phyloP scores from a whole-genome alignment of 805 yeast genomes.

The Candida glaebosa region DNA sequence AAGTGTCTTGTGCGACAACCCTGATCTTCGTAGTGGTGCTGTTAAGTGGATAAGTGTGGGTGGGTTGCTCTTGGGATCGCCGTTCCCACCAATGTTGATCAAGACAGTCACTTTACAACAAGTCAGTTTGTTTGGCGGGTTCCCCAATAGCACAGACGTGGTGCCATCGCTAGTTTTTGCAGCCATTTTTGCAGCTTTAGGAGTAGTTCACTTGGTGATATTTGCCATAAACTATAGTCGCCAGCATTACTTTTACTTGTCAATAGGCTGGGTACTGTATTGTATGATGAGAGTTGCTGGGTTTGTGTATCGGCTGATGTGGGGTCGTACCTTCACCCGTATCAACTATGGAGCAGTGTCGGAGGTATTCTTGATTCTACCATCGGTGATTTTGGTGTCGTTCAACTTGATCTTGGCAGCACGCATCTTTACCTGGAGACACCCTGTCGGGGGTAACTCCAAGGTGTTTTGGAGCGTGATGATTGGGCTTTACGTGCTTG shows the following conservation, averaged over 20 bases:
- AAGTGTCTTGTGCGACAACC: slow-evolving; percentile 25
- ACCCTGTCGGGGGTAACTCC: slow-evolving; percentile 64
- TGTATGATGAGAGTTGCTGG: slow-evolving; percentile 55
- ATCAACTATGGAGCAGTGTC: slow-evolving; percentile 53
- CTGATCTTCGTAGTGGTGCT: slow-evolving; percentile 32
- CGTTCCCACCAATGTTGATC: slow-evolving; percentile 39
- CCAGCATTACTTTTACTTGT: slow-evolving; percentile 59
- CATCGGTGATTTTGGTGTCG: slow-evolving; percentile 56
- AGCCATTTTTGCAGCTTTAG: slow-evolving; percentile 48
- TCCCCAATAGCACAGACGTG: slow-evolving; percentile 48
- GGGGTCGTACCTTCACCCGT: slow-evolving; percentile 52
- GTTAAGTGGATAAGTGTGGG: slow-evolving; percentile 25
- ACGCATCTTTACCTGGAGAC: slow-evolving; percentile 73
- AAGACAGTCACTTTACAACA: slow-evolving; percentile 37
- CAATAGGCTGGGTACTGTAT: slow-evolving; percentile 53
- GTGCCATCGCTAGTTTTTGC: slow-evolving; percentile 61
- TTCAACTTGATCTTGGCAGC: slow-evolving; percentile 65
- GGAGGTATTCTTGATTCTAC: slow-evolving; percentile 52
- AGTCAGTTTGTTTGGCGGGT: slow-evolving; percentile 57
- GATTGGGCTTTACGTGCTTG: slow-evolving; percentile 50
- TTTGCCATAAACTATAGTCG: slow-evolving; percentile 47
- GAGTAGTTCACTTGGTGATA: slow-evolving; percentile 44
- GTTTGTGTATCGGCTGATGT: slow-evolving; percentile 52
- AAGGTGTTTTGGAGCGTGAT: slow-evolving; percentile 48
- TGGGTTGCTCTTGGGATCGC: slow-evolving; percentile 26